phyloP scores from a whole-genome alignment of 192 early-diverging fungal genomes.

The Dissophora ornata region DNA sequence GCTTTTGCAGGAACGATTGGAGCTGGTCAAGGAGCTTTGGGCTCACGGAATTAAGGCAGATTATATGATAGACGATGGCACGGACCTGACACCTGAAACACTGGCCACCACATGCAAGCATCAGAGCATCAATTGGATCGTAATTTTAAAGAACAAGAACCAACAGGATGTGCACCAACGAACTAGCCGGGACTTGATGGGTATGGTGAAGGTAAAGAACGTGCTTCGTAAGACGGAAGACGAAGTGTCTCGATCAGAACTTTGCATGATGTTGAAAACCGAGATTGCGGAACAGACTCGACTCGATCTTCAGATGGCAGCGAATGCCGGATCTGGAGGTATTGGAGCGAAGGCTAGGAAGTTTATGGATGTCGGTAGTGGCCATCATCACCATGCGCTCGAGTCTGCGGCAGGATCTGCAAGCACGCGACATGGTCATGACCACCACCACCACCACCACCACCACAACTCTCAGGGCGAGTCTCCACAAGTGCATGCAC shows the following conservation, averaged over 20 bases:
- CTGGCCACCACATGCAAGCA: conserved; percentile 70
- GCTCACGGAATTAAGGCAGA: conserved; percentile 80
- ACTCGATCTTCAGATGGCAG: conserved; percentile 65
- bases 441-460: conserved; percentile 52
- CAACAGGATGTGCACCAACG: conserved; percentile 41
- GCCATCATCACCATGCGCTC: conserved; percentile 19
- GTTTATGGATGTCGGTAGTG: conserved; percentile 11
- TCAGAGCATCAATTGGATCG: conserved; percentile 83
- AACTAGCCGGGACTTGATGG: conserved; percentile 37
- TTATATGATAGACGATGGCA: conserved; percentile 80
- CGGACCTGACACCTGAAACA: conserved; percentile 74
- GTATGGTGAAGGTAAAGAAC: conserved; percentile 79
- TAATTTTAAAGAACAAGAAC: conserved; percentile 73
- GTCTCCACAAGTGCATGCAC: conserved; percentile 30
- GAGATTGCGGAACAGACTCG: conserved; percentile 76
- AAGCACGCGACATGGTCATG: conserved; percentile 48
- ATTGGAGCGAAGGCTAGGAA: conserved; percentile 22
- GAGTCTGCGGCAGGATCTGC: conserved; percentile 29
- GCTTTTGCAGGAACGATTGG: conserved; percentile 78
- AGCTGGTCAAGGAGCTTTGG: conserved; percentile 85
- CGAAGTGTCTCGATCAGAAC: conserved; percentile 68
- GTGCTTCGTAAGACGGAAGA: conserved; percentile 76
- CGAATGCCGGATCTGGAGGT: conserved; percentile 43
- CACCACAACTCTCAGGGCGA: conserved; percentile 53
- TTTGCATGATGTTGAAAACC: conserved; percentile 68